Conservation (phyloP, 805 yeast genomes). For the Candida multigemmis region DNA sequence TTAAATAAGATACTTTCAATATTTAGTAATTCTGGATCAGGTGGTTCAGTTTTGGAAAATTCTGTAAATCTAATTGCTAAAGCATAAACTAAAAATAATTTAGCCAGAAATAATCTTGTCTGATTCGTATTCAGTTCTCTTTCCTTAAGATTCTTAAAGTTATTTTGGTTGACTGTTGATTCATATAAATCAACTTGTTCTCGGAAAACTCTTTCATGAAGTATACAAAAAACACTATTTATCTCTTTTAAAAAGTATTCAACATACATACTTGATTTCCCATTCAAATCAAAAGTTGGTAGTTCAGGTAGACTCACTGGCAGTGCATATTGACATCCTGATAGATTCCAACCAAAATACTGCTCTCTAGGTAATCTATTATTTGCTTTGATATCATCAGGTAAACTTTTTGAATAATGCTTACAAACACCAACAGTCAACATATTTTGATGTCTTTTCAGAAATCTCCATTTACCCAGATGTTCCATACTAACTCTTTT, state of each 20-base stretch:
- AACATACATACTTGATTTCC: constrained; percentile 11
- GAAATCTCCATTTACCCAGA: constrained; percentile 41
- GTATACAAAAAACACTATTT: constrained; percentile 43
- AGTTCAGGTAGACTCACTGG: constrained; percentile 22
- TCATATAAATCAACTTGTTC: constrained; percentile 34
- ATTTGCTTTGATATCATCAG: constrained; percentile 19
- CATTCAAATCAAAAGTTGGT: constrained; percentile 14
- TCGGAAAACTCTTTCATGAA: constrained; percentile 46
- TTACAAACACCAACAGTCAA: constrained; percentile 31
- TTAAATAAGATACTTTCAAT: constrained; percentile 26
- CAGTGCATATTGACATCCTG: constrained; percentile 43
- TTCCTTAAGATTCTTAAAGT: constrained; percentile 9
- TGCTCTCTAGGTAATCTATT: constrained; percentile 47
- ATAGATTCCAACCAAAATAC: constrained; percentile 58
- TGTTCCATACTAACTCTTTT: no score
- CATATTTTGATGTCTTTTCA: constrained; percentile 36
- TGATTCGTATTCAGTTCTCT: constrained; percentile 16
- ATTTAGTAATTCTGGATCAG: constrained; percentile 14
- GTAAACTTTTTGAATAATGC: constrained; percentile 19
- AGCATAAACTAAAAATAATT: constrained; percentile 40
- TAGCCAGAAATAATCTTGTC: constrained; percentile 43
- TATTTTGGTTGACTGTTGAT: constrained; percentile 7
- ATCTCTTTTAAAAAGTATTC: constrained; percentile 37
- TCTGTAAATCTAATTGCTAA: constrained; percentile 45
- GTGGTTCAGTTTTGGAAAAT: constrained; percentile 18